Base-by-base conservation (phyloP, 2,329 filamentous ascomycete species). In the Westerdykella aurantiaca region DNA sequence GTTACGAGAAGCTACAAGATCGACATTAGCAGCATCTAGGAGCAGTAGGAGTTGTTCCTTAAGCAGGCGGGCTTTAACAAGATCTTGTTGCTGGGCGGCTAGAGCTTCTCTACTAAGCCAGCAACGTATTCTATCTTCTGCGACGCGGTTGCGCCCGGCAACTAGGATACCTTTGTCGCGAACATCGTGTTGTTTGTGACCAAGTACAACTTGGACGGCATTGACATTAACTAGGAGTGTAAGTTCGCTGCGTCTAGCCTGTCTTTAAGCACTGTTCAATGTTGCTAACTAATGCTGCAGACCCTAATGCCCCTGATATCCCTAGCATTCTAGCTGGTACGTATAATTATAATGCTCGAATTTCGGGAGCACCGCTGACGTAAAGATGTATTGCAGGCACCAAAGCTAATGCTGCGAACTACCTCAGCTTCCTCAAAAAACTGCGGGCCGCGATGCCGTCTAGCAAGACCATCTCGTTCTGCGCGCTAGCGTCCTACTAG, bases 191-290 rank as follows among this genome's bases (percentile, higher is more conserved):
- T 38, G 2, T 64, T 65, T 37, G 11, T 63, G 1, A 48, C 43
- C 0, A 13, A 46, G 4, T 13, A 66, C 33, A 34, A 48, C 5
- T 49, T 65, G 0, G 61, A 68, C 41, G 66, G 64, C 1, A 40
- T 74, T 9, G 71, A 74, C 37, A 53, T 74, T 35, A 71, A 75
- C 49, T 77, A 72, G 74, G 72, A 74, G 43, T 31, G n/a, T n/a
- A n/a, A n/a, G n/a, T n/a, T n/a, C n/a, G n/a, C n/a, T n/a, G n/a
- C n/a, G n/a, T n/a, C n/a, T n/a, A n/a, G n/a, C n/a, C n/a, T n/a
- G n/a, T n/a, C n/a, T n/a, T n/a, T n/a, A n/a, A n/a, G n/a, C n/a
- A n/a, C n/a, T n/a, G n/a, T n/a, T n/a, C n/a, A n/a, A n/a, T n/a
- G n/a, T n/a, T n/a, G n/a, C n/a, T n/a, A n/a, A n/a, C n/a, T n/a